These are phyloP conservation scores for Tricholoma sp. DNA, from an alignment of 768 basidiomycete species.

Conservation along the genomic window DNA sequence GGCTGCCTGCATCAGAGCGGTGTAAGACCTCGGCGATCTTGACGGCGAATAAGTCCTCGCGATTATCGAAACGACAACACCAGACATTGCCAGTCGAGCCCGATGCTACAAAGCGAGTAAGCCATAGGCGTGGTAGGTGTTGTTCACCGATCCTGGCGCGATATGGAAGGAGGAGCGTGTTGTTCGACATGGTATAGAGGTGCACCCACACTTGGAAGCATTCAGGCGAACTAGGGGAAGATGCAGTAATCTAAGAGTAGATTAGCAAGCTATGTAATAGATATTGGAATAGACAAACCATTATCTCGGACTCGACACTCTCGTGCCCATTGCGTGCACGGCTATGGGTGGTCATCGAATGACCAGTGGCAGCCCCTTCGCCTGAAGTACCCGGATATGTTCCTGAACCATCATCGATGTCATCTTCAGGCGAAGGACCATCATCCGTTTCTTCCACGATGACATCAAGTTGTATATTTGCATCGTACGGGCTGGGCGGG, in stretches of 20 bases:
- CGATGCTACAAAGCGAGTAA: slow-evolving; percentile 14
- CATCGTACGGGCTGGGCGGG: slow-evolving; percentile 9
- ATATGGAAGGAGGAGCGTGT: slow-evolving; percentile 13
- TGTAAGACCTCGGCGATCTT: slow-evolving; percentile 14
- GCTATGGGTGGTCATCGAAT: no score
- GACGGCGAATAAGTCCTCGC: slow-evolving; percentile 8
- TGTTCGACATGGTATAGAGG: slow-evolving; percentile 4
- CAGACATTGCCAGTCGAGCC: slow-evolving; percentile 19
- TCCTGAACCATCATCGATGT: no score
- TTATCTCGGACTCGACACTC: background rate
- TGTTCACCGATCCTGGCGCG: slow-evolving; percentile 6
- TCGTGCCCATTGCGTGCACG: background rate
- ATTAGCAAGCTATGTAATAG: background rate
- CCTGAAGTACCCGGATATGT: slow-evolving; percentile 5
- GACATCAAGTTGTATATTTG: slow-evolving; percentile 16
- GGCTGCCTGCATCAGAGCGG: slow-evolving; percentile 12
- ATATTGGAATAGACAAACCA: background rate
- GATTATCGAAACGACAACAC: slow-evolving; percentile 15
- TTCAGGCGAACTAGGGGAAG: background rate
- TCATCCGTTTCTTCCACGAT: slow-evolving; percentile 13
- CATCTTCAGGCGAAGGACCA: no score
- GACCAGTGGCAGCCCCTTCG: background rate
- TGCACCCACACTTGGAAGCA: background rate
- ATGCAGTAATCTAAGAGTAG: background rate
- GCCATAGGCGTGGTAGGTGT: slow-evolving; percentile 18